These are phyloP conservation scores for Paulownia fortunei DNA, from an alignment of 257 asterid species.

Conservation along the genomic window DNA sequence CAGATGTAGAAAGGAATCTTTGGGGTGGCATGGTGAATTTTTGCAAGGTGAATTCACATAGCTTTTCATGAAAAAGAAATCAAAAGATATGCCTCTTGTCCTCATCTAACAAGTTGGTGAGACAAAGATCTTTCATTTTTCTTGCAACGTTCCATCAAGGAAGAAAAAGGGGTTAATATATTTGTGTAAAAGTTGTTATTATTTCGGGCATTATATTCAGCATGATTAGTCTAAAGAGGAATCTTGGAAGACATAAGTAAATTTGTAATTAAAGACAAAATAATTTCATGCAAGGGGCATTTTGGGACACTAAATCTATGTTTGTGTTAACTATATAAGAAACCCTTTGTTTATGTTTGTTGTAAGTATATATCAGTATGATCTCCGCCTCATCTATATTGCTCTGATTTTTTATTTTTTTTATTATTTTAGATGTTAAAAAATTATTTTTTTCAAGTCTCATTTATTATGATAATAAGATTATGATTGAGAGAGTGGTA, in stretches of 20 bases:
- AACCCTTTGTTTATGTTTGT: too few relatives aligned
- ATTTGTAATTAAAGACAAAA: not conserved
- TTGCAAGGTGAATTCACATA: slow-evolving; percentile 6
- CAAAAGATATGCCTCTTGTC: slow-evolving; percentile 23
- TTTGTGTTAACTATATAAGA: too few relatives aligned
- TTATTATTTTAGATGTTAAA: too few relatives aligned
- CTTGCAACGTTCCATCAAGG: not conserved
- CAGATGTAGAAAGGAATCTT: slow-evolving; percentile 19
- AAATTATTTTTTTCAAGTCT: too few relatives aligned
- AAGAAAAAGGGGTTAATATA: not conserved
- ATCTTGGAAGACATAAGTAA: not conserved
- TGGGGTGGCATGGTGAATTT: slow-evolving; percentile 16
- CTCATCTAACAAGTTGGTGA: slow-evolving; percentile 20
- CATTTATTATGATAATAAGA: too few relatives aligned
- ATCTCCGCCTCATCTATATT: too few relatives aligned
- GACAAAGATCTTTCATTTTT: slow-evolving; percentile 23
- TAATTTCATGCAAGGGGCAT: not conserved
- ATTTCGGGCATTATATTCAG: not conserved
- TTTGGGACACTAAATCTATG: not conserved
- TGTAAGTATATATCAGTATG: too few relatives aligned
- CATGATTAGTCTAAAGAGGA: not conserved
- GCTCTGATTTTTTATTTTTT: too few relatives aligned
- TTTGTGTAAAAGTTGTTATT: not conserved
- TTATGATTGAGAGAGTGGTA: too few relatives aligned
- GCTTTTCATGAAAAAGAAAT: slow-evolving; percentile 6